phyloP scores from a whole-genome alignment of 2,329 filamentous ascomycete genomes.

The Venturia carpophila region DNA sequence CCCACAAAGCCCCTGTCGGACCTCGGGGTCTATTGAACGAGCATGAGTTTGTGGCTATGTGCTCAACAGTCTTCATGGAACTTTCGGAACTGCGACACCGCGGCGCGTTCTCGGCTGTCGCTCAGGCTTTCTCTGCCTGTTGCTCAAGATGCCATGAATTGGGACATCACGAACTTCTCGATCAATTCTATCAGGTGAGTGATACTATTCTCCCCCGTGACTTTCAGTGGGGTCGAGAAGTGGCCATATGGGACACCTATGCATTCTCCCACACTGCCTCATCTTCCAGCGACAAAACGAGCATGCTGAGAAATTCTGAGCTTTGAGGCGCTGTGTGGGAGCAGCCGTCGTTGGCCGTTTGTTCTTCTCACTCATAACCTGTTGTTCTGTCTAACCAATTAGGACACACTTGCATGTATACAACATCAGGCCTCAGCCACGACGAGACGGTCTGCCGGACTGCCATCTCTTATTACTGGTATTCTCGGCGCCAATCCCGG shows the following conservation, averaged over 20 bases:
- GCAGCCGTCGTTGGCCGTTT: neutral
- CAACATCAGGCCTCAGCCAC: slow-evolving; percentile 66
- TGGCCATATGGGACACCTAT: neutral
- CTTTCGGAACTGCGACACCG: slow-evolving; percentile 77
- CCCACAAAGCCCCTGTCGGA: slow-evolving; percentile 30
- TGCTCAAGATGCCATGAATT: slow-evolving; percentile 59
- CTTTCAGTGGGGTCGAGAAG: neutral
- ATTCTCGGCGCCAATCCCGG: slow-evolving; percentile 61
- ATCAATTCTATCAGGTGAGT: slow-evolving; percentile 57
- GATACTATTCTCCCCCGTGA: neutral
- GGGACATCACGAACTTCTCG: slow-evolving; percentile 35
- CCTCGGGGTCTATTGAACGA: slow-evolving; percentile 23
- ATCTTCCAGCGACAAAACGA: neutral
- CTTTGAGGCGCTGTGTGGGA: neutral
- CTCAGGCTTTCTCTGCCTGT: slow-evolving; percentile 75
- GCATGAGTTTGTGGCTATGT: slow-evolving; percentile 57
- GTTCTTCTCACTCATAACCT: neutral
- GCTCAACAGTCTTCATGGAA: slow-evolving; percentile 71
- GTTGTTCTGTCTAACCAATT: slow-evolving; percentile 5
- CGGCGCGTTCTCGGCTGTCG: slow-evolving; percentile 88
- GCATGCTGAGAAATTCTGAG: neutral
- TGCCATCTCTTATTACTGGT: slow-evolving; percentile 78
- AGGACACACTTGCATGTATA: slow-evolving; percentile 63
- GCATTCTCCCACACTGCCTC: neutral
- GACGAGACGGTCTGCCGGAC: slow-evolving; percentile 83